Evolutionary conservation across 2,329 filamentous ascomycete species (phyloP), one percentile per base, ranked within the genome.

Genomic region (Cyphellophora europaea): DNA sequence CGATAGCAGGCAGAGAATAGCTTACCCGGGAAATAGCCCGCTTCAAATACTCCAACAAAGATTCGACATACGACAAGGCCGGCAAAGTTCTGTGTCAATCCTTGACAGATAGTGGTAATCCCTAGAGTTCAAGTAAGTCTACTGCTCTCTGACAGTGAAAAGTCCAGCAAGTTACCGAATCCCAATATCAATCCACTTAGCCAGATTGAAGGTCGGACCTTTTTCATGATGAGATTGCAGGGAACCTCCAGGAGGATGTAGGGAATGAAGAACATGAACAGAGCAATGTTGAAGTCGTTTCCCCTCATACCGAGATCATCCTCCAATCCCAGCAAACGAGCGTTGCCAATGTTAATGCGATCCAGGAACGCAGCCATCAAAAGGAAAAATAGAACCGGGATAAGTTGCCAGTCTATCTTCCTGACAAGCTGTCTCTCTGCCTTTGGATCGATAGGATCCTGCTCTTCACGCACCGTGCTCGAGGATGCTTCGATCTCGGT

Each of bases 371-470:
- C 30, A 15, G 16, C 17, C 17, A 19, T 33, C 13, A 33, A n/a
- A 72, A 77, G 76, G 13, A 74, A 42, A 1, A 72, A 68, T 8
- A 77, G 53, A 17, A 75, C 61, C 1, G 74, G 74, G n/a, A 77
- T 53, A 30, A 77, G 65, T 32, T 60, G 55, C 4, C 68, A 36
- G 44, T 71, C 67, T 44, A 77, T 71, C 42, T 73, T 74, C 51
- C 66, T 65, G 35, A 70, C 67, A 11, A 77, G 55, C 15, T 55
- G 54, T 21, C 63, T 51, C 43, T 71, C 67, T 4, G 65, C 65
- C 30, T 59, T 57, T 23, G 61, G 57, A 42, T 67, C 65, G 23
- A 27, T 3, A 13, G 23, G 12, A 44, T 35, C 1, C n/a, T n/a
- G n/a, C n/a, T n/a, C n/a, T n/a, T n/a, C n/a, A n/a, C n/a, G n/a